Base-by-base conservation (phyloP, 2,329 filamentous ascomycete species). In the Elsinoe arachidis region DNA sequence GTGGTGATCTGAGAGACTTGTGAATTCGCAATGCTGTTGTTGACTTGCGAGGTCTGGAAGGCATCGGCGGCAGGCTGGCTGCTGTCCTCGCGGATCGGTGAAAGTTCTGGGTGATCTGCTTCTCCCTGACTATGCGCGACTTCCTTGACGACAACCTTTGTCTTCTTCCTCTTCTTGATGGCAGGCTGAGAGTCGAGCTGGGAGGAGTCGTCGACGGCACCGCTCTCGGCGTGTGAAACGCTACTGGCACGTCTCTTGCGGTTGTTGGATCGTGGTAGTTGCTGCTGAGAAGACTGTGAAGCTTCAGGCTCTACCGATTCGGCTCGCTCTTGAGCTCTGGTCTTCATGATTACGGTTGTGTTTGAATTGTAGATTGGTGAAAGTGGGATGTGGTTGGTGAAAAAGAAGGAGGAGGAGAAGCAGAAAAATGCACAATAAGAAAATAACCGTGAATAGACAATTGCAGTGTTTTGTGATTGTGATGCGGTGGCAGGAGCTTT, bases 1-100 rank as follows among this genome's bases (percentile, higher is more conserved):
- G 57, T 61, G 37, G 65, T 67, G 53, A 69, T 64, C 17, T 68
- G 69, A 7, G 69, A 70, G 52, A 67, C 63, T 56, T 69, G 64
- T 17, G 65, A 65, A 5, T 68, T 66, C 3, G 68, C 69, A 2
- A 63, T 38, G 38, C 35, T 58, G 4, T 64, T 61, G 38, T 58
- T 61, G 38, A 61, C 35, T n/a, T 59, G 58, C 49, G 21, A 15
- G 41, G 54, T 61, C 61, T 26, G 63, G 63, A 46, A 70, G 70
- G 59, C 64, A 64, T 23, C 69, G 67, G 63, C 58, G 10, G 37
- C 33, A 43, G 47, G 15, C 15, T 55, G 51, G 43, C 37, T 35
- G 15, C 14, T 14, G 3, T 58, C 46, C 21, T 59, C 57, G 11
- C 57, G 49, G 6, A 57, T 21, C 17, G 35, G 17, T 10, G 54